phyloP scores from a whole-genome alignment of 495 filamentous ascomycete genomes.

The Sphaerosporella brunnea region DNA sequence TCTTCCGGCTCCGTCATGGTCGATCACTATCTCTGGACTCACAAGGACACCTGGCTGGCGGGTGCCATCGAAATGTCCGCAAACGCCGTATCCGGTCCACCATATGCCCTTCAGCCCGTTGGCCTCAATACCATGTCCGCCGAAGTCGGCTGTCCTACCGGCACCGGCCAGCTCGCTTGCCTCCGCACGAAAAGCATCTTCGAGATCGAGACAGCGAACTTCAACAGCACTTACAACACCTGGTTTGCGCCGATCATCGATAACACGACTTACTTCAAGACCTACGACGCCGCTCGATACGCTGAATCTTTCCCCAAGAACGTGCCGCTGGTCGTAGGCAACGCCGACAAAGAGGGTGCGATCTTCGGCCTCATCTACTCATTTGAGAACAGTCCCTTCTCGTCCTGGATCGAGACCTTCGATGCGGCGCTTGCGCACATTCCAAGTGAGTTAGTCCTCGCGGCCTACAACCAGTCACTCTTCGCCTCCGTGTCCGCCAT shows the following conservation, averaged over 20 bases:
- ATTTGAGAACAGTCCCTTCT: not conserved
- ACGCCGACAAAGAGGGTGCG: not conserved
- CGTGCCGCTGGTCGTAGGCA: not conserved
- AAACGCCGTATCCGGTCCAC: constrained; percentile 26
- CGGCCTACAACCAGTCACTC: not conserved
- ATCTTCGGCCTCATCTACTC: not conserved
- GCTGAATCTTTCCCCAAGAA: not conserved
- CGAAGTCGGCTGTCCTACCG: constrained; percentile 3
- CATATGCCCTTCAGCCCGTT: constrained; percentile 21
- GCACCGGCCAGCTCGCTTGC: constrained; percentile 3
- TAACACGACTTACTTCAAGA: not conserved
- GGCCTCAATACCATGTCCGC: constrained; percentile 3
- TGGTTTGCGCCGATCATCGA: not conserved
- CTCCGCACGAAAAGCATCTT: not conserved
- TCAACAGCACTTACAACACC: constrained; percentile 2
- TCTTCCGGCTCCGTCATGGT: constrained; percentile 32
- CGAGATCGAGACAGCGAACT: not conserved
- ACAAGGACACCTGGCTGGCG: constrained; percentile 8
- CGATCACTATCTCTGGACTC: not conserved
- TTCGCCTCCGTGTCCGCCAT: not conserved
- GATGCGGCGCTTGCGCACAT: constrained; percentile 1
- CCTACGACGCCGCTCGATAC: not conserved
- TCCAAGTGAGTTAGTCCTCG: not conserved
- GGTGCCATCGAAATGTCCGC: constrained; percentile 28
- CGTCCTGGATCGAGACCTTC: not conserved